Conservation (phyloP, 345 rosid genomes). For the Linum tenue region DNA sequence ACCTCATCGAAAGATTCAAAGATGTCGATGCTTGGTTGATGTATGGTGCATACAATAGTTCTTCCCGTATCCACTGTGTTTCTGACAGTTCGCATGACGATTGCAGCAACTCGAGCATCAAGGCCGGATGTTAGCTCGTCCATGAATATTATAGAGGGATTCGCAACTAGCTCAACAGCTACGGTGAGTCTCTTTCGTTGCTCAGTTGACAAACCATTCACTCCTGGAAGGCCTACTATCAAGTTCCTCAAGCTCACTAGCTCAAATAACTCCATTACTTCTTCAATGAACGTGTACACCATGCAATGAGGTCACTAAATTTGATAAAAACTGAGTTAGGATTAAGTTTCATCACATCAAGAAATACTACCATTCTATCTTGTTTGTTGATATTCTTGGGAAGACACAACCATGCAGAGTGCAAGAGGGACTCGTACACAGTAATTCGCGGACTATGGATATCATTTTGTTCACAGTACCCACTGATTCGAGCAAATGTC, state of each 20-base stretch:
- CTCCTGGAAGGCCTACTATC: conserved; percentile 20
- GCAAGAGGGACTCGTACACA: conserved; percentile 57
- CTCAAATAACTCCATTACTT: conserved; percentile 22
- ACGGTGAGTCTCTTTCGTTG: conserved; percentile 20
- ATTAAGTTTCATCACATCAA: background rate
- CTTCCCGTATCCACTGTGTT: conserved; percentile 21
- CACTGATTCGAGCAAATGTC: conserved; percentile 68
- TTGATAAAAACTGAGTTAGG: background rate
- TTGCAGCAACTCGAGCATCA: conserved; percentile 25
- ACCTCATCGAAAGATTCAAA: conserved; percentile 23
- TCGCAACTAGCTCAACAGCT: conserved; percentile 20
- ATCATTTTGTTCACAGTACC: conserved; percentile 79
- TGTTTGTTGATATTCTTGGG: conserved; percentile 32
- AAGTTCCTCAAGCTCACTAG: conserved; percentile 8
- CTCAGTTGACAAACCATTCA: conserved; percentile 19
- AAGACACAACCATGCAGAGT: conserved; percentile 82
- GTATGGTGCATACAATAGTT: conserved; percentile 21
- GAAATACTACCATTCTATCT: conserved; percentile 30
- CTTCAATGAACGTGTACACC: conserved; percentile 16
- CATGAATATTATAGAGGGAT: conserved; percentile 24
- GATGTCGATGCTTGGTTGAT: conserved; percentile 23
- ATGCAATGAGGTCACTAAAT: no score
- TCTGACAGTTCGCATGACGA: conserved; percentile 21
- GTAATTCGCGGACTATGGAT: conserved; percentile 75
- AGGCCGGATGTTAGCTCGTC: conserved; percentile 25